A percentile compares a stretch with the other conserved stretches of the same genome.
Conservation (phyloP, 441 rosid genomes). For the Jatropha podagrica region DNA sequence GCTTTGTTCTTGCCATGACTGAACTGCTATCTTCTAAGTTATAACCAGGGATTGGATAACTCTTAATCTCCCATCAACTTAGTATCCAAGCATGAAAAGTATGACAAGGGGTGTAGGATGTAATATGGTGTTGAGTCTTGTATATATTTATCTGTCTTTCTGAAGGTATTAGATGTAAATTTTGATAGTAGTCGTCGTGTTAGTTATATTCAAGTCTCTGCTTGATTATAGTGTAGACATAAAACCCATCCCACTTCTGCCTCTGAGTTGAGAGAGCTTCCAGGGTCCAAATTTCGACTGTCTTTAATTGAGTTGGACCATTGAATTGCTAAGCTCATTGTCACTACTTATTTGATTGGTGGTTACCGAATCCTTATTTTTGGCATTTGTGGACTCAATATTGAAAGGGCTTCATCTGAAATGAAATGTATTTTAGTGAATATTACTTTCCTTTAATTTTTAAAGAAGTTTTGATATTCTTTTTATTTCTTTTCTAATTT, state of each 20-base stretch:
- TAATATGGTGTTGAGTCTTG: neutral
- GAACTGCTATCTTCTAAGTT: neutral
- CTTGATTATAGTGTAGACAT: neutral
- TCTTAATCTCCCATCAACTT: slow-evolving; percentile 1
- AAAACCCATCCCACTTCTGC: neutral
- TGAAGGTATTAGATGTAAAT: neutral
- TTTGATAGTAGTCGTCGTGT: neutral
- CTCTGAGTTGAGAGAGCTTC: neutral
- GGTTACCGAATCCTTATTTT: neutral
- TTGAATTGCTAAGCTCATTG: neutral
- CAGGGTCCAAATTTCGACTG: neutral
- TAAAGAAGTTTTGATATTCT: too few species aligned
- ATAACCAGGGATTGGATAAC: neutral
- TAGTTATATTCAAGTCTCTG: neutral
- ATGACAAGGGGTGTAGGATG: neutral
- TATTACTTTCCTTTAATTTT: neutral
- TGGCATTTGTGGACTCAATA: too few species aligned
- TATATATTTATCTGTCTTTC: neutral
- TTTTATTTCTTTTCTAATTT: neutral
- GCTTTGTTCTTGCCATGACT: neutral
- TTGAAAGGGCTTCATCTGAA: neutral
- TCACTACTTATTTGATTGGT: neutral
- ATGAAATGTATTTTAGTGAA: neutral
- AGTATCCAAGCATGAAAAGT: neutral
- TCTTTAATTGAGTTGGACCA: neutral